Base-by-base conservation (phyloP, 1,284 basidiomycete genomes). In the Cryptococcus floricola region DNA sequence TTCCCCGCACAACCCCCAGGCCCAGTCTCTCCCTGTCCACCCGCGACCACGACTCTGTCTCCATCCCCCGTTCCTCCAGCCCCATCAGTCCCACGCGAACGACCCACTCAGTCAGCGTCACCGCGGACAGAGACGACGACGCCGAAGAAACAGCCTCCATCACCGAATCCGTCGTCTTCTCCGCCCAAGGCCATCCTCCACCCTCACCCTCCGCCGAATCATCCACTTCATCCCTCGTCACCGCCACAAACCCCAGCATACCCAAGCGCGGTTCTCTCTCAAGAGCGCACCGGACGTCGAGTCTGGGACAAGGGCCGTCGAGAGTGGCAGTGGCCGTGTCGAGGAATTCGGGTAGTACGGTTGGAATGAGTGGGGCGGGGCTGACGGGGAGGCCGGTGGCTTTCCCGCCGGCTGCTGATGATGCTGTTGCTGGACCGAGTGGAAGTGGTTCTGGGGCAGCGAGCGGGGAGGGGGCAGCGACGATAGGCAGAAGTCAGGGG, bases 91-190 rank as follows among this genome's bases (percentile, higher is more conserved):
- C 6, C 34, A 48, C 16, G 16, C 18, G 27, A 12, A 8, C 23
- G 4, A n/a, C 39, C 25, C 27, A 39, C 38, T 25, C 38, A 2
- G 19, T 37, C 46, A 23, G 18, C 5, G 8, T 18, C 12, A 59
- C 45, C 59, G 43, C 38, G 50, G 49, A 37, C 43, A 46, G 18
- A 49, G 42, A 9, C 2, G 54, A 45, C 44, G 18, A 39, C 42
- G 25, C 34, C 16, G 51, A 37, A 13, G 37, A 45, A 16, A 10
- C 4, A 19, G 27, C 47, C 8, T 57, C 49, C 28, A 65, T 67
- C 53, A 54, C 58, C 37, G 65, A 67, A 46, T 54, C 53, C 9
- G 57, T 62, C 16, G 60, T 61, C 19, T 67, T 63, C 48, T 62
- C 64, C 7, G 51, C 57, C 19, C 48, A 39, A 7, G 48, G 37